These are phyloP conservation scores for Helotiales sp. DNA, from an alignment of 2,329 filamentous ascomycete genomes.

Conservation along the genomic window DNA sequence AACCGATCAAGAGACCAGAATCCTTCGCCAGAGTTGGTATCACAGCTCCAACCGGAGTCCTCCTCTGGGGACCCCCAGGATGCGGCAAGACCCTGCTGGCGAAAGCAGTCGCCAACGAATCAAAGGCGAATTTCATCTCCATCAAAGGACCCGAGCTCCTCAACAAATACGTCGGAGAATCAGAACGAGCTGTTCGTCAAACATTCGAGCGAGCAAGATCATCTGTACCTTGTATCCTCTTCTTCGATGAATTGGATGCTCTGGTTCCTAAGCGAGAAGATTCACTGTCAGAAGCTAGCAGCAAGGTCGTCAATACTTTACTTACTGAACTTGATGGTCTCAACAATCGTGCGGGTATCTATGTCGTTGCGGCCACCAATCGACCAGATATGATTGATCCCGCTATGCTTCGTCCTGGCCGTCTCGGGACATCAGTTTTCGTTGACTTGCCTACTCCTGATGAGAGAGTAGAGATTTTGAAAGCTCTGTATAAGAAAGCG, in stretches of 20 bases:
- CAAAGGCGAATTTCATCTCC: constrained; percentile 95
- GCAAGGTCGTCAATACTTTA: constrained; percentile 90
- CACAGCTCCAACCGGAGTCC: constrained; percentile 77
- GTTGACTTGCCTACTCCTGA: constrained; percentile 79
- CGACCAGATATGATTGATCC: constrained; percentile 94
- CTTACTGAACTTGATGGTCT: constrained; percentile 93
- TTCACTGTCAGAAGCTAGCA: constrained; percentile 75
- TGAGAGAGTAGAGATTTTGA: constrained; percentile 84
- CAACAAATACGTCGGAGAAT: constrained; percentile 98
- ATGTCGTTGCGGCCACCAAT: constrained; percentile 93
- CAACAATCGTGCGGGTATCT: constrained; percentile 78
- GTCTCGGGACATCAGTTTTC: constrained; percentile 84
- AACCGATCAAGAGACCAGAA: constrained; percentile 81
- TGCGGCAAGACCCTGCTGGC: constrained; percentile 96
- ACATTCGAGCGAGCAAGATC: constrained; percentile 87
- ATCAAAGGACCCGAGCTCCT: constrained; percentile 95
- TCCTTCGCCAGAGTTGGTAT: constrained; percentile 77
- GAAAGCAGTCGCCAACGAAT: constrained; percentile 94
- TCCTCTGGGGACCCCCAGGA: constrained; percentile 95
- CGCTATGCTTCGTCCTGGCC: constrained; percentile 88
- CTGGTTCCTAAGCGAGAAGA: constrained; percentile 83
- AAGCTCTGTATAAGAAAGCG: constrained; percentile 59
- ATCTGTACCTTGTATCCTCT: constrained; percentile 88
- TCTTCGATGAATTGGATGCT: constrained; percentile 97
- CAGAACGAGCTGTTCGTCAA: constrained; percentile 87